A percentile compares a stretch with the other conserved stretches of the same genome.
These are phyloP conservation scores for Macadamia tetraphylla DNA, from an alignment of 164 flowering plant species.

Conservation along the genomic window DNA sequence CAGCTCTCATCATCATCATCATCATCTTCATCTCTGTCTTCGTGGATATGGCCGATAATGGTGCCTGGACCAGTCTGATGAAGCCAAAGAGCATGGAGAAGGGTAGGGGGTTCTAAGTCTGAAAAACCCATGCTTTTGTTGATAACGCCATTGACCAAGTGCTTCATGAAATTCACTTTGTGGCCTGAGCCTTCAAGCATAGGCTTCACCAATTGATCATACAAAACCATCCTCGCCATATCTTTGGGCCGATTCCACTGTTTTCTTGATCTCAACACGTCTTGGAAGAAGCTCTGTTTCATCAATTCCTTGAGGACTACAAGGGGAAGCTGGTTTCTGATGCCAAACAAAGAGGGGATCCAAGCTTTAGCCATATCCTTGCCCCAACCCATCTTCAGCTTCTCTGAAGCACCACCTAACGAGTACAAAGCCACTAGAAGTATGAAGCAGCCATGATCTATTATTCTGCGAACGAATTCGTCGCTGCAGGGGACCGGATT, in stretches of 20 bases:
- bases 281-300: constrained; percentile 8
- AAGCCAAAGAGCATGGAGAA: background rate
- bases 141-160: background rate
- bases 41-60: too few species aligned
- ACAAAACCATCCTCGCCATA: constrained; percentile 4
- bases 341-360: background rate
- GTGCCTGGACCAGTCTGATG: background rate
- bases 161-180: background rate
- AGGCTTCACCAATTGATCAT: constrained; percentile 5
- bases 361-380: background rate
- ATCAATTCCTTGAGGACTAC: constrained; percentile 5
- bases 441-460: background rate
- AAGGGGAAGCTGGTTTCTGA: constrained; percentile 9
- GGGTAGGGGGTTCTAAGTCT: background rate
- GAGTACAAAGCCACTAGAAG: background rate
- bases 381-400: background rate
- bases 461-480: background rate
- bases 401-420: background rate
- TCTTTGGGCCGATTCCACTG: constrained; percentile 6
- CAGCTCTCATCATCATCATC: background rate
- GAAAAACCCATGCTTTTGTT: background rate
- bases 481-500: background rate
- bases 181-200: background rate
- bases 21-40: background rate
- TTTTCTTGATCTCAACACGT: background rate